These are phyloP conservation scores for Penicillium antarcticum DNA, from an alignment of 495 filamentous ascomycete genomes.

Conservation along the genomic window DNA sequence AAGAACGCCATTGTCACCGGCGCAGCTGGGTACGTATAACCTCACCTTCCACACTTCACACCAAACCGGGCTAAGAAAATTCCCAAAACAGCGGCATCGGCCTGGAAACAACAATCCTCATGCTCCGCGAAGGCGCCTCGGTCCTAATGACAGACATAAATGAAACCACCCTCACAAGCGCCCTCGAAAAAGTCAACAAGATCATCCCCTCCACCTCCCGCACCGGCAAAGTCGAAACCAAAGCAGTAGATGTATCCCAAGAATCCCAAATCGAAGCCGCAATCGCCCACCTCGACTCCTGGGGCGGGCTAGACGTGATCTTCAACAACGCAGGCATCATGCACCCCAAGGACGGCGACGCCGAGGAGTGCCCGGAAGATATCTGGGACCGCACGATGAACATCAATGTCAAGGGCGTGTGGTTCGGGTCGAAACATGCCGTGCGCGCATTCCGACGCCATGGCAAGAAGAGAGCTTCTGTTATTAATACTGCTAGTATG, in stretches of 20 bases:
- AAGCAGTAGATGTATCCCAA: conserved; percentile 54
- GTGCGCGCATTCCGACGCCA: conserved; percentile 73
- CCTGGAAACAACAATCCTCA: conserved; percentile 90
- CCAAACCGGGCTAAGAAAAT: not conserved
- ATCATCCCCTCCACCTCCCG: conserved; percentile 57
- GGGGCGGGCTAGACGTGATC: conserved; percentile 89
- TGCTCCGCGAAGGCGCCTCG: conserved; percentile 83
- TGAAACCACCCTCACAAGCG: conserved; percentile 64
- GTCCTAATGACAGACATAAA: conserved; percentile 87
- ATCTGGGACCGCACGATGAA: conserved; percentile 94
- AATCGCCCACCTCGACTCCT: conserved; percentile 64
- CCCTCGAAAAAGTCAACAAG: conserved; percentile 64
- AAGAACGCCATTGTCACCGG: conserved; percentile 6
- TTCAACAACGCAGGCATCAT: conserved; percentile 99
- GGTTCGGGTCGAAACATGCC: conserved; percentile 94
- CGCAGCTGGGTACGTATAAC: conserved; percentile 1
- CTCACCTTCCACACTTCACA: not conserved
- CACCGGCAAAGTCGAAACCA: conserved; percentile 41
- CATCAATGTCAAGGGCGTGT: conserved; percentile 98
- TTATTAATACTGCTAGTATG: conserved; percentile 94
- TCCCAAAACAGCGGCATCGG: conserved; percentile 74
- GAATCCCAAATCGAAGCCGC: conserved; percentile 68
- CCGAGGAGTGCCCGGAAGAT: conserved; percentile 75
- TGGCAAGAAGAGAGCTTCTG: conserved; percentile 55
- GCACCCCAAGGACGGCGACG: conserved; percentile 85